Base-by-base conservation (phyloP, 192 early-diverging fungal genomes). In the Backusella mclennaniae region DNA sequence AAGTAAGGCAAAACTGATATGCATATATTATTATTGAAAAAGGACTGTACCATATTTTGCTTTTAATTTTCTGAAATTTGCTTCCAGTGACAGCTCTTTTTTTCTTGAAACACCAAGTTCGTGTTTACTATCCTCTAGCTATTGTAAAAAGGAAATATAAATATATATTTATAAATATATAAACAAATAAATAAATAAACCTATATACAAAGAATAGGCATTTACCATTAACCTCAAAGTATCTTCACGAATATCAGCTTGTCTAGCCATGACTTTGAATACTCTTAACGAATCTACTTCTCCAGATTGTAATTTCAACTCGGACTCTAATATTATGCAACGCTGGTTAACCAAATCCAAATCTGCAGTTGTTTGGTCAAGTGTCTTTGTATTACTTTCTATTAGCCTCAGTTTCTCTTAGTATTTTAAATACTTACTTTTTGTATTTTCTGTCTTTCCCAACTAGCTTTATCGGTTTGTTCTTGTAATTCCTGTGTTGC, bases 71-170 rank as follows among this genome's bases (percentile, higher is more conserved):
- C 78, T 83, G 39, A 76, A 67, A 53, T 74, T 79, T 7, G 76
- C 63, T 67, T 85, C 84, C 26, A 82, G 67, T 8, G 74, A 56
- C 7, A 75, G 19, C 26, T 85, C 84, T 38, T 79, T 77, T 73
- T 80, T 79, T 23, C 84, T 38, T 52, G 79, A 35, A 46, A 83
- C 31, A 3, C 67, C 56, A 14, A 85, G 41, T 35, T 85, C 84
- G 70, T 85, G 84, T 35, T 85, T 80, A 6, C 70, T 33, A 73
- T 85, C 84, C 44, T 83, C 84, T 26, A 85, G 35, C 79, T 85
- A 68, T 19, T 35, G 9, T 4, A 33, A 31, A 33, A 67, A 39
- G 46, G 46, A 49, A 49, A 63, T 63, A 63, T 29, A 59, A 11
- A 59, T 59, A 59, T 53, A 35, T 19, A 36, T 15, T 4, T 68